Base-by-base conservation (phyloP, 2,329 filamentous ascomycete species). In the Mycogone perniciosa region DNA sequence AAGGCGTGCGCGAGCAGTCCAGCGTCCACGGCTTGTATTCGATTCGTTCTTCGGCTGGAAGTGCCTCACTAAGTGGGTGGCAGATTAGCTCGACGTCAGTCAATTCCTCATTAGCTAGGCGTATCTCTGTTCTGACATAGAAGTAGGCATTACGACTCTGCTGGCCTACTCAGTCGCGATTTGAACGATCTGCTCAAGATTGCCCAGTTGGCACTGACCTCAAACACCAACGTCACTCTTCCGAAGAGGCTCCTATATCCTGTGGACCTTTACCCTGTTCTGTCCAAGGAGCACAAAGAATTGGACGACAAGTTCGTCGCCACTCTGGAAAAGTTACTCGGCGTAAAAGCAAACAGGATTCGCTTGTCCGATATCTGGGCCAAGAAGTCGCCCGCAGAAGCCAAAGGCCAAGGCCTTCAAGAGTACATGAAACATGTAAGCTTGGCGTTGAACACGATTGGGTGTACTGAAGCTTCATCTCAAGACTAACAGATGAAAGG, bases 21-120 rank as follows among this genome's bases (percentile, higher is more conserved):
- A 53, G 63, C 0, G 56, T 61, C 4, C 54, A 61, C 4, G 67
- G 67, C 0, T 31, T 67, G 4, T 69, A 65, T 39, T 60, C 68
- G 1, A 52, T 70, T 1, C 58, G 60, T 1, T 53, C 54, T 4
- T 58, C 64, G 7, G 13, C 46, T 1, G 51, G 45, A 4, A 46
- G 34, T 4, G n/a, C 55, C 10, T 46, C 62, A 0, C 34, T 55
- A 3, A 46, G 53, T 5, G 58, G 54, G 5, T 44, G 57, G 3
- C 40, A 44, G 2, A 47, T 46, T 7, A 51, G 53, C 20, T 63
- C 62, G 2, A 50, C 48, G 65, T 62, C 56, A 54, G 59, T 40
- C 8, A 6, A 27, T 2, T 26, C 1, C 2, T 3, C 6, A 7
- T 29, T 20, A 29, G 4, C 4, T 20, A 8, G 6, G 5, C 7